Evolutionary conservation across 176 grass and related monocot species (phyloP).

Genomic region (Avena eriantha): DNA sequence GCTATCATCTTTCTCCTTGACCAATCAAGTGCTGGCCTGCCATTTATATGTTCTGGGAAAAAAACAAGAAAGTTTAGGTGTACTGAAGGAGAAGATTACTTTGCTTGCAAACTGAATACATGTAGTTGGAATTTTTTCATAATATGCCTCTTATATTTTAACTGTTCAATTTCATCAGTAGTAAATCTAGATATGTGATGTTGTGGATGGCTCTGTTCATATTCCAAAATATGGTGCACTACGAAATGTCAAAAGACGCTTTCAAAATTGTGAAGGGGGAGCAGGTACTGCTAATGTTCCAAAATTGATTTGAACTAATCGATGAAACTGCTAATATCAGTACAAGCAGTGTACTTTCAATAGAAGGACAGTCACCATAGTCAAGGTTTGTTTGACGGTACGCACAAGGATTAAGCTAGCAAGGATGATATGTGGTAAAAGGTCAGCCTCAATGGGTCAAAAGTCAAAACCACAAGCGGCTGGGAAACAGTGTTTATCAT

Average conservation of each 20-base stretch:
- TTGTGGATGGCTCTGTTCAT: conserved; percentile 14
- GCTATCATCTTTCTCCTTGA: conserved; percentile 90
- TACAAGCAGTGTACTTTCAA: not conserved
- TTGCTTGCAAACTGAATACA: not conserved
- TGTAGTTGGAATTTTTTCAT: not conserved
- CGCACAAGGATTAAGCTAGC: not conserved
- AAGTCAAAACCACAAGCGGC: conserved; percentile 25
- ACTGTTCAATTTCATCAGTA: not conserved
- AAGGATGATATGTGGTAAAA: not conserved
- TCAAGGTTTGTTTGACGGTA: not conserved
- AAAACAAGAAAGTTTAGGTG: not conserved
- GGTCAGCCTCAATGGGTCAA: conserved; percentile 18
- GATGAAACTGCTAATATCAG: conserved; percentile 3
- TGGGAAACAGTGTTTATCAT: not conserved
- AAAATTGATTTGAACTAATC: conserved; percentile 31
- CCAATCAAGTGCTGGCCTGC: conserved; percentile 89
- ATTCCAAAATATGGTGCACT: conserved; percentile 26
- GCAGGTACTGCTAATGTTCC: too few species aligned
- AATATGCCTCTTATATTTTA: not conserved
- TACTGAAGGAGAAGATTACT: not conserved
- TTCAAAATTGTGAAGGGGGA: too few species aligned
- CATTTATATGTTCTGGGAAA: conserved; percentile 71
- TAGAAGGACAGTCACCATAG: not conserved
- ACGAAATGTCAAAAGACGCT: not conserved
- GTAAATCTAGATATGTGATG: conserved; percentile 3